phyloP scores from a whole-genome alignment of 768 basidiomycete genomes.

The Chalciporus piperatus region DNA sequence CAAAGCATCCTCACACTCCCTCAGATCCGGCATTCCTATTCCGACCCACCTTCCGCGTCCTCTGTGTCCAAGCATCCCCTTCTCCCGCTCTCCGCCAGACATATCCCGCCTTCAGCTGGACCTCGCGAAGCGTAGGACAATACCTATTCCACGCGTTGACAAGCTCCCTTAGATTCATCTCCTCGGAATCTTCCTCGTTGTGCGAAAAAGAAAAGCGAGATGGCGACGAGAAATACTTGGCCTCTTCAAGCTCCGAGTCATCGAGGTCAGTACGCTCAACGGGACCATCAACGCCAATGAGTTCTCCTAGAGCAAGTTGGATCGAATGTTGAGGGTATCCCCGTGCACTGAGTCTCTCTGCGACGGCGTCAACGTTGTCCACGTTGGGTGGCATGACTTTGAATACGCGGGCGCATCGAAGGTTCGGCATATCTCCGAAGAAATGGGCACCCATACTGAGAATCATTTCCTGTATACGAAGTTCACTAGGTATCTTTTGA shows the following conservation, averaged over 20 bases:
- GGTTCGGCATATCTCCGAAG: conserved; percentile 33
- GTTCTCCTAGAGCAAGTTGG: conserved; percentile 9
- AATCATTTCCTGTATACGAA: conserved; percentile 32
- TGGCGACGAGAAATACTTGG: neutral
- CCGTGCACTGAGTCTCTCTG: conserved; percentile 9
- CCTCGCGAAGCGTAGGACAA: conserved; percentile 37
- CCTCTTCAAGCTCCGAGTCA: conserved; percentile 22
- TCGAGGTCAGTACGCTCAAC: conserved; percentile 17
- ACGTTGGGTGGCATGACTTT: conserved; percentile 17
- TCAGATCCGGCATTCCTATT: conserved; percentile 19
- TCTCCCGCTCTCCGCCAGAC: conserved; percentile 39
- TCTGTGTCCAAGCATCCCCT: conserved; percentile 36
- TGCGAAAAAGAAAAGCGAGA: conserved; percentile 1
- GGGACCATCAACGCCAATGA: conserved; percentile 5
- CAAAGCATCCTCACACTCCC: conserved; percentile 3
- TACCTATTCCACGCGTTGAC: conserved; percentile 45
- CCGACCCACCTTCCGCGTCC: conserved; percentile 8
- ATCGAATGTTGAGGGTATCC: conserved; percentile 11
- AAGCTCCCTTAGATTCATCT: conserved; percentile 31
- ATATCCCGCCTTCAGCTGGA: conserved; percentile 40
- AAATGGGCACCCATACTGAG: conserved; percentile 44
- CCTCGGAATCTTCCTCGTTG: conserved; percentile 21
- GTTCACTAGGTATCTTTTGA: too few species aligned
- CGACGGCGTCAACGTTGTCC: conserved; percentile 2
- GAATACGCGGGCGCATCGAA: conserved; percentile 42